Evolutionary conservation across 2,329 filamentous ascomycete genomes (phyloP), one percentile per base, ranked within the genome.

Genomic region (Apiospora malaysiana): DNA sequence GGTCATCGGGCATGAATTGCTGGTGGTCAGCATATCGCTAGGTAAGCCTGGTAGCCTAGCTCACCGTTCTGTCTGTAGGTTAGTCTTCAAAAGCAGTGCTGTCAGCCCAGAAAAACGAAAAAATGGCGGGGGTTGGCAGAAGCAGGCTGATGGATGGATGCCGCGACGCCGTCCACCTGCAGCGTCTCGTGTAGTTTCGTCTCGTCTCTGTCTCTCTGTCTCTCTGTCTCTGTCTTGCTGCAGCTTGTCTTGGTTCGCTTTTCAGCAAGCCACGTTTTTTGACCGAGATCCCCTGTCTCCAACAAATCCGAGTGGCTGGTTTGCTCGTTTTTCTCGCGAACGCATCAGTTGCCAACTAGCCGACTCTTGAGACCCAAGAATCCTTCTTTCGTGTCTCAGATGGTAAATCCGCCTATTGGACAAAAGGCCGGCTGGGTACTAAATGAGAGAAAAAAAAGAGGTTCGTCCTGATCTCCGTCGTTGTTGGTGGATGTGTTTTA

Each of bases 261-360:
- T 56, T 37, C 27, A 37, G 51, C 51, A 59, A 59, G 51, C 51
- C 51, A 59, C 51, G 51, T 59, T 37, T 37, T 59, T 27, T 37
- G 51, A 59, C 51, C 51, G 51, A 59, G 51, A 59, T 37, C 51
- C 51, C 51, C 51, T 59, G 51, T 59, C 51, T 37, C 16, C 27
- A 18, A 59, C 16, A 21, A 59, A 59, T 59, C 51, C 51, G 8
- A 59, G 51, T 59, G 51, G 51, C 37, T 59, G 51, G 51, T 37
- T 56, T 8, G 4, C 23, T 9, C 2, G 21, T 46, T 7, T 8
- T n/a, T n/a, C 7, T 27, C n/a, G 47, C 23, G 23, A 27, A 51
- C 47, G n/a, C 3, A 12, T 51, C 23, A 12, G 12, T 32, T 21
- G 49, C 49, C 49, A 32, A 32, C 49, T 32, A 9, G 49, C 49